Base-by-base conservation (phyloP, 306 rosid genomes). In the Cicer cuneatum region DNA sequence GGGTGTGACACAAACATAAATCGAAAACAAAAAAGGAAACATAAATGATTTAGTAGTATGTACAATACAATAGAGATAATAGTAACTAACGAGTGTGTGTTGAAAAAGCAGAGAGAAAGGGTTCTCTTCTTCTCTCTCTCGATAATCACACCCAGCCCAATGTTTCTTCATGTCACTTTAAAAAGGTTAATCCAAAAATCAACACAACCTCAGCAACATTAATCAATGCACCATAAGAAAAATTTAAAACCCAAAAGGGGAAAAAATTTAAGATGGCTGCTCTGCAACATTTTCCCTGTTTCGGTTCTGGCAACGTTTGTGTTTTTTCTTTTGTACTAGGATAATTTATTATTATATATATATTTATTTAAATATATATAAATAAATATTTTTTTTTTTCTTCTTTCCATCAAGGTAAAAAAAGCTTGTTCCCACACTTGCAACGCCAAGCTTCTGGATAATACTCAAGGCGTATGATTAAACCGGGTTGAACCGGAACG, bases 391-490 rank as follows among this genome's bases (percentile, higher is more conserved):
- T 18, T 5, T 54, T 21, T 12, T 5, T 18, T 15, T 52, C 10
- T 9, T 19, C 8, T 5, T 13, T 47, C 53, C 19, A 16, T 64
- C 68, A 92, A 54, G 98, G 98, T 93, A 86, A 88, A 46, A 85
- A 93, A 80, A 91, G 88, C 86, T 89, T 88, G 75, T 86, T 82
- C 71, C 94, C 89, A 68, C 98, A 93, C 80, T 87, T 85, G 89
- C 98, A 93, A 45, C 98, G 89, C 98, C 98, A 93, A 39, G 98
- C 97, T 89, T 93, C 97, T 0, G 98, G 98, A 60, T 93, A 93
- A 54, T 93, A 93, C 88, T 93, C 98, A 12, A 93, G 89, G 0
- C 97, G 89, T 8, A 81, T 46, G 58, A 82, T 83, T 61, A 88
- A 10, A 66, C 98, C 97, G 4, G 98, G 97, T 14, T 88, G 94